These are phyloP conservation scores for Parathielavia appendiculata DNA, from an alignment of 495 filamentous ascomycete species.

Conservation along the genomic window DNA sequence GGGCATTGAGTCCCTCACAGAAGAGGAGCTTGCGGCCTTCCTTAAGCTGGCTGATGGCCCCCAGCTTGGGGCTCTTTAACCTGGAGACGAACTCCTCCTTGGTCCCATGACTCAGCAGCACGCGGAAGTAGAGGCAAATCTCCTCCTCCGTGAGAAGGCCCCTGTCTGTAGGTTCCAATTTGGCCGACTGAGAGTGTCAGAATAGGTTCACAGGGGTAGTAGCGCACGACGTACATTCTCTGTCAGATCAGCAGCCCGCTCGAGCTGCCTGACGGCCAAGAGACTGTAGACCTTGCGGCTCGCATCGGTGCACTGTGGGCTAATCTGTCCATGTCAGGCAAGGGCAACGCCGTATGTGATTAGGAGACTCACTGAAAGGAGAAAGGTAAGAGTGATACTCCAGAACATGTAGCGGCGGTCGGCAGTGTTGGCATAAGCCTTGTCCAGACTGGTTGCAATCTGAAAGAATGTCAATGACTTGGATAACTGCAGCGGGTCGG, in stretches of 20 bases:
- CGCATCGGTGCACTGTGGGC: slow-evolving; percentile 32
- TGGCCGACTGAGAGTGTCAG: slow-evolving; percentile 23
- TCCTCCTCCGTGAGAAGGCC: slow-evolving; percentile 35
- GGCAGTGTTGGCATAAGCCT: slow-evolving; percentile 32
- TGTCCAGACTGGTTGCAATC: slow-evolving; percentile 44
- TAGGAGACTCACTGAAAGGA: slow-evolving; percentile 40
- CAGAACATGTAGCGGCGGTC: slow-evolving; percentile 42
- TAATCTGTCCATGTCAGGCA: slow-evolving; percentile 31
- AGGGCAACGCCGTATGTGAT: neutral
- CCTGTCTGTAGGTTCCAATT: slow-evolving; percentile 25
- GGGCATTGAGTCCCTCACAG: slow-evolving; percentile 25
- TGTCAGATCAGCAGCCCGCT: slow-evolving; percentile 40
- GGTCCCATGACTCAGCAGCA: slow-evolving; percentile 27
- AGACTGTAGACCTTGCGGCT: slow-evolving; percentile 40
- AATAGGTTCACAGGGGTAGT: neutral
- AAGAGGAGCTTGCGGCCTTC: slow-evolving; percentile 33
- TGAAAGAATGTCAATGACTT: slow-evolving; percentile 10
- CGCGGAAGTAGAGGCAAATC: slow-evolving; percentile 31
- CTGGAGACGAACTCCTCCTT: slow-evolving; percentile 30
- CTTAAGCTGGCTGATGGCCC: slow-evolving; percentile 29
- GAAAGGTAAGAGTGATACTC: slow-evolving; percentile 40
- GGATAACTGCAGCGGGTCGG: neutral
- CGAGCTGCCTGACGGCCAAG: slow-evolving; percentile 38
- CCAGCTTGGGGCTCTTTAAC: slow-evolving; percentile 27
- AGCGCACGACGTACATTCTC: slow-evolving; percentile 29